These are phyloP conservation scores for Peronospora tabacina DNA, from an alignment of 352 stramenopile genomes.

Conservation along the genomic window DNA sequence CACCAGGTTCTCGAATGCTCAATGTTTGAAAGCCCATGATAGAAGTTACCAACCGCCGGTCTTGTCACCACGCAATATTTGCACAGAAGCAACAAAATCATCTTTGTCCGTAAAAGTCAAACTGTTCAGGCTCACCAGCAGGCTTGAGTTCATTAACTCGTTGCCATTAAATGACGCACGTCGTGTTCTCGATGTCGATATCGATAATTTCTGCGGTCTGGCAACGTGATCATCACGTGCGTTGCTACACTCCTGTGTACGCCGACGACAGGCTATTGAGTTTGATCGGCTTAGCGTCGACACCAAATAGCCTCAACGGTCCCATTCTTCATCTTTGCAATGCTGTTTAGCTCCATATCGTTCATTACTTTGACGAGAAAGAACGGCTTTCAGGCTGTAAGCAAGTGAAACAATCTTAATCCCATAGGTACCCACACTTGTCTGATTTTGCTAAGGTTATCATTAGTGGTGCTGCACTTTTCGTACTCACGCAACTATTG, in stretches of 20 bases:
- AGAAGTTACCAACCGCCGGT: slow-evolving; percentile 14
- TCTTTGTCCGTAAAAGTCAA: slow-evolving; percentile 10
- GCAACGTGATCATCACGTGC: not conserved
- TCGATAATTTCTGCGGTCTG: not conserved
- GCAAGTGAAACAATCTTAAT: too few species aligned
- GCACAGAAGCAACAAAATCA: slow-evolving; percentile 19
- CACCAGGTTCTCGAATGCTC: slow-evolving; percentile 13
- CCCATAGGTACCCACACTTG: too few species aligned
- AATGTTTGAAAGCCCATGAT: slow-evolving; percentile 21
- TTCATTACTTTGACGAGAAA: too few species aligned
- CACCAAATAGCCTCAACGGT: too few species aligned
- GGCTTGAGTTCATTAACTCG: not conserved
- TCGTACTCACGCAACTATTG: too few species aligned
- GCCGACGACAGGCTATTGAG: too few species aligned
- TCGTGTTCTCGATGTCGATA: not conserved
- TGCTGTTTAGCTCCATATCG: too few species aligned
- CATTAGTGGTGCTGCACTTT: too few species aligned
- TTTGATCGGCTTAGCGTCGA: too few species aligned
- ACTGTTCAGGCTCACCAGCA: slow-evolving; percentile 6
- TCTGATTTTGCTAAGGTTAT: too few species aligned
- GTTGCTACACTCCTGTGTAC: slow-evolving; percentile 1
- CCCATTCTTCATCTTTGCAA: too few species aligned
- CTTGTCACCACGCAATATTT: slow-evolving; percentile 9
- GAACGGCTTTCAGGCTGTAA: too few species aligned
- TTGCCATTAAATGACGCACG: not conserved